Evolutionary conservation across 495 filamentous ascomycete species (phyloP), one percentile per base, ranked within the genome.

Genomic region (Trichoderma reesei): DNA sequence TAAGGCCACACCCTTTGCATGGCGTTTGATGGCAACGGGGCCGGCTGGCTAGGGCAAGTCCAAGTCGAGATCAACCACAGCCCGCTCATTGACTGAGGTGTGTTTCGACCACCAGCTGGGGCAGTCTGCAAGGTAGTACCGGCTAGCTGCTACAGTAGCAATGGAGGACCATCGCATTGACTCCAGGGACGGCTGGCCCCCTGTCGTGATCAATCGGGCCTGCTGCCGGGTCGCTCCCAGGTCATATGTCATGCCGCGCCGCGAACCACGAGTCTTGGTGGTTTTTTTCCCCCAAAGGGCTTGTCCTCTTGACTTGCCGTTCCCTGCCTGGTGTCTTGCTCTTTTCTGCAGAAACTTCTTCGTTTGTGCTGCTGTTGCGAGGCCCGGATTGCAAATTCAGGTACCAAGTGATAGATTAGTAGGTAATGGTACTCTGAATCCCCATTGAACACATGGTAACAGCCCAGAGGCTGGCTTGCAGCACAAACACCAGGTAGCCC

Each of bases 51-150:
- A 33, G 54, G 54, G 54, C 59, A 61, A 26, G 26, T 26, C 26
- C 26, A 26, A 26, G 59, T 61, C 39, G 59, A 41, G 59, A 41
- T 61, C 59, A 61, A 36, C 36, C 36, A 38, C 11, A 16, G 61
- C 41, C 64, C 38, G 48, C 60, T 65, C 59, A 63, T 26, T 26
- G 26, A 26, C 26, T 26, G 26, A 26, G 26, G 26, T 48, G 60
- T 65, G 64, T 62, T 65, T 63, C 64, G 64, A 63, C 60, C 64
- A 36, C 60, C 61, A 61, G 37, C 42, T 46, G 64, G 60, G 26
- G 26, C 26, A 26, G 26, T 26, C 26, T 26, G 26, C 26, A 26
- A 26, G 26, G 26, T 26, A 26, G 26, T 26, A 26, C 26, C 26
- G 26, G 26, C 26, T 26, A 26, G 20, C 60, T n/a, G 20, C 36